Conservation (phyloP, 805 yeast species). For the Pichia eremophila region DNA sequence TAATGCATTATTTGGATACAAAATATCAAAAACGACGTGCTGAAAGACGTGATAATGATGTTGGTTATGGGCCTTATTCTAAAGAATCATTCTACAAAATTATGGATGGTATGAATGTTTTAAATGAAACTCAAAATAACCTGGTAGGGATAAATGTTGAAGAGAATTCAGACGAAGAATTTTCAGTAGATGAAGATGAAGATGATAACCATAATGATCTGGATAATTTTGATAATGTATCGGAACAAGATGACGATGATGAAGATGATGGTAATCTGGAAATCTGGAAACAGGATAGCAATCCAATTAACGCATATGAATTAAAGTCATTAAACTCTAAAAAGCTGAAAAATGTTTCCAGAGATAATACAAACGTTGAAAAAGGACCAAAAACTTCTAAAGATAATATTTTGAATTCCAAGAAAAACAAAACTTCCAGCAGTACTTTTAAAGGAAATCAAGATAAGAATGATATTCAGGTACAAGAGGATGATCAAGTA, state of each 20-base stretch:
- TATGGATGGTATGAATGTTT: slow-evolving; percentile 14
- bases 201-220: slow-evolving; percentile 3
- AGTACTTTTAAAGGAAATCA: too few relatives aligned
- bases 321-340: too few relatives aligned
- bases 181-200: slow-evolving; percentile 14
- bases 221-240: too few relatives aligned
- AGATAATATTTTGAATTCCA: too few relatives aligned
- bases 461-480: too few relatives aligned
- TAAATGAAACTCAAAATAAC: background rate
- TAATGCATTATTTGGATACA: slow-evolving; percentile 19
- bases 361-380: too few relatives aligned
- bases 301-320: too few relatives aligned
- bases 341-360: too few relatives aligned
- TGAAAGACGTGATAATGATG: slow-evolving; percentile 17
- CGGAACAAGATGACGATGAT: background rate
- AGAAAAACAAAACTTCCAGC: too few relatives aligned
- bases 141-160: background rate
- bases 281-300: too few relatives aligned
- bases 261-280: background rate
- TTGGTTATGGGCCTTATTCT: slow-evolving; percentile 24
- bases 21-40: slow-evolving; percentile 18
- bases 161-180: slow-evolving; percentile 4
- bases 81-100: slow-evolving; percentile 16
- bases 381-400: too few relatives aligned
- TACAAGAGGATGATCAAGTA: too few relatives aligned